Evolutionary conservation across 2,329 filamentous ascomycete genomes (phyloP).

Genomic region (Fragosphaeria purpurea): DNA sequence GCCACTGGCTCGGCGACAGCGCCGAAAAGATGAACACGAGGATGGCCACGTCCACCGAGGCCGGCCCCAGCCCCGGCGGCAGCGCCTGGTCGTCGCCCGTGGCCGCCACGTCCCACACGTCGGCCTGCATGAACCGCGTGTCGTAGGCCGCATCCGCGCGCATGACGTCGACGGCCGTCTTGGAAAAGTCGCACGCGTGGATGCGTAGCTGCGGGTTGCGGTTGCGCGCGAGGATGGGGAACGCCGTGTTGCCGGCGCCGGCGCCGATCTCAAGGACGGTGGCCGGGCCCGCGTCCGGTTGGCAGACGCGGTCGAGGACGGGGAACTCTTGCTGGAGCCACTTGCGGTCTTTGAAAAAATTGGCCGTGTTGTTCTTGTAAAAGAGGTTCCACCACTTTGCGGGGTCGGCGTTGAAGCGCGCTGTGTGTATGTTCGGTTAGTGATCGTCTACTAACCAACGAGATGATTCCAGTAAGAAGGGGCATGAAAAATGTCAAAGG

Average conservation of each 20-base stretch:
- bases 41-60: constrained; percentile 81
- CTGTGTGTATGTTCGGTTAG: constrained; percentile 27
- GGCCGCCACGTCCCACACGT: constrained; percentile 86
- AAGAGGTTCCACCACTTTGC: constrained; percentile 98
- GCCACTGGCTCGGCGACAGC: constrained; percentile 76
- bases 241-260: constrained; percentile 92
- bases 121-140: constrained; percentile 59
- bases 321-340: constrained; percentile 97
- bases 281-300: constrained; percentile 56
- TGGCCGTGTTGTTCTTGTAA: constrained; percentile 93
- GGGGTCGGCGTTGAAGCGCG: constrained; percentile 78
- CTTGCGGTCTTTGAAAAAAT: constrained; percentile 98
- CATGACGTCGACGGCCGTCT: constrained; percentile 90
- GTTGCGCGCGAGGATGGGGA: constrained; percentile 78
- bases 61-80: constrained; percentile 66
- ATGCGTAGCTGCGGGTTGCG: constrained; percentile 72
- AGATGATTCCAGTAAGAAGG: constrained; percentile 1
- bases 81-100: constrained; percentile 38
- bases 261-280: constrained; percentile 85
- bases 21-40: constrained; percentile 98
- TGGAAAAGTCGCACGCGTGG: constrained; percentile 93
- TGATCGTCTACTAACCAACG: neutral
- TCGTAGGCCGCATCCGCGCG: constrained; percentile 69
- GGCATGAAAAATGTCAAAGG: constrained; percentile 7
- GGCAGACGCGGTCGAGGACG: constrained; percentile 65